These are phyloP conservation scores for Escallonia herrerae DNA, from an alignment of 129 eudicot species.

Conservation along the genomic window DNA sequence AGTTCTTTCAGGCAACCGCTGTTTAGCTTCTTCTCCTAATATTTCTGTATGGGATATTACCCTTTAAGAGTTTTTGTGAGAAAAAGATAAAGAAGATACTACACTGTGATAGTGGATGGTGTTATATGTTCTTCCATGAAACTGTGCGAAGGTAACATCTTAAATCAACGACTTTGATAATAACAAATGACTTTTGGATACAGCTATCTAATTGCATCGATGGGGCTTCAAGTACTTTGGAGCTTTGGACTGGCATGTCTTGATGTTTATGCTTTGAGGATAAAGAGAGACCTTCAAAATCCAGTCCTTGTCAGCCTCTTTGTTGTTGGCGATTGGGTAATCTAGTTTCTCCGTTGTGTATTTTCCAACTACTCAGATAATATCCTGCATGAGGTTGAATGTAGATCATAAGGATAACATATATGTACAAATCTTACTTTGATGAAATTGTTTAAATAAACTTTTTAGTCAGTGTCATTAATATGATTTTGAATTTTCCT, in stretches of 20 bases:
- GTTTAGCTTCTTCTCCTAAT: neutral
- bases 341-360: neutral
- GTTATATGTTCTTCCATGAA: too few species aligned
- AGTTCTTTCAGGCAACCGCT: neutral
- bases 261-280: slow-evolving; percentile 73
- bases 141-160: too few species aligned
- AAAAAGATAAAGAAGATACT: too few species aligned
- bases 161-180: neutral
- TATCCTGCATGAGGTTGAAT: neutral
- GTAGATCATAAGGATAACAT: neutral
- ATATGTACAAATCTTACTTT: too few species aligned
- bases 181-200: slow-evolving; percentile 5
- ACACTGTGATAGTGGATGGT: too few species aligned
- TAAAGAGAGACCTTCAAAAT: slow-evolving; percentile 79
- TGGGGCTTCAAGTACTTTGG: slow-evolving; percentile 96
- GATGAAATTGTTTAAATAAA: too few species aligned
- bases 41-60: too few species aligned
- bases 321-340: slow-evolving; percentile 98
- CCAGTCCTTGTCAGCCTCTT: slow-evolving; percentile 84
- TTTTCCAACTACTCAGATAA: neutral
- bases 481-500: too few species aligned
- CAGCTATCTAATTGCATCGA: slow-evolving; percentile 88
- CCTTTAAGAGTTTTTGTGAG: too few species aligned
- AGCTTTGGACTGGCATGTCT: slow-evolving; percentile 96
- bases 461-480: too few species aligned